These are phyloP conservation scores for Hippophae rhamnoides DNA, from an alignment of 306 rosid species.

Conservation along the genomic window DNA sequence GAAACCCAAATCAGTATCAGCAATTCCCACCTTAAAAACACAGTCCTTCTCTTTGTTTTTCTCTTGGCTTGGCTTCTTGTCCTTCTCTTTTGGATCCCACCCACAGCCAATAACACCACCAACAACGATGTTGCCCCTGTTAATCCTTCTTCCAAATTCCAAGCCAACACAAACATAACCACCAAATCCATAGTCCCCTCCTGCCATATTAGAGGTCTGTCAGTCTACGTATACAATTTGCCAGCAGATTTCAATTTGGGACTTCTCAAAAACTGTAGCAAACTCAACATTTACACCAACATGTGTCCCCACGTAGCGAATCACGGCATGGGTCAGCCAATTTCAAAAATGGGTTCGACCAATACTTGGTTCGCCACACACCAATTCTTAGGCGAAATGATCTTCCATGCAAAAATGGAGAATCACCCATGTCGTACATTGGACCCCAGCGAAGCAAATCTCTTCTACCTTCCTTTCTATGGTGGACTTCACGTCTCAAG, in stretches of 20 bases:
- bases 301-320: constrained; percentile 82
- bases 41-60: constrained; percentile 27
- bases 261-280: constrained; percentile 44
- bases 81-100: constrained; percentile 23
- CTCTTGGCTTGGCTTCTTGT: constrained; percentile 37
- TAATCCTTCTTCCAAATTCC: background rate
- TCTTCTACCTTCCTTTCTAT: constrained; percentile 80
- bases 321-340: constrained; percentile 59
- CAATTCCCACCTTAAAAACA: constrained; percentile 9
- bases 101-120: background rate
- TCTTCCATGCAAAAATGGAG: constrained; percentile 66
- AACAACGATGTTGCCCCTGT: background rate
- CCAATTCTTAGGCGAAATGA: constrained; percentile 79
- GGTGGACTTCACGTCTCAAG: constrained; percentile 75
- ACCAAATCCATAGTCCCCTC: constrained; percentile 5
- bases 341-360: constrained; percentile 12
- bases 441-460: constrained; percentile 42
- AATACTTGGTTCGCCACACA: constrained; percentile 62
- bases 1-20: background rate
- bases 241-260: constrained; percentile 57
- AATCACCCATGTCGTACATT: constrained; percentile 68
- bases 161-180: background rate
- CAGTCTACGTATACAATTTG: constrained; percentile 48
- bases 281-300: constrained; percentile 64
- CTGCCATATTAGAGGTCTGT: constrained; percentile 24